Percentiles rank a stretch among this genome's conserved stretches.
Evolutionary conservation across 2,329 filamentous ascomycete genomes (phyloP).

Genomic region (Tolypocladium ovalisporum): DNA sequence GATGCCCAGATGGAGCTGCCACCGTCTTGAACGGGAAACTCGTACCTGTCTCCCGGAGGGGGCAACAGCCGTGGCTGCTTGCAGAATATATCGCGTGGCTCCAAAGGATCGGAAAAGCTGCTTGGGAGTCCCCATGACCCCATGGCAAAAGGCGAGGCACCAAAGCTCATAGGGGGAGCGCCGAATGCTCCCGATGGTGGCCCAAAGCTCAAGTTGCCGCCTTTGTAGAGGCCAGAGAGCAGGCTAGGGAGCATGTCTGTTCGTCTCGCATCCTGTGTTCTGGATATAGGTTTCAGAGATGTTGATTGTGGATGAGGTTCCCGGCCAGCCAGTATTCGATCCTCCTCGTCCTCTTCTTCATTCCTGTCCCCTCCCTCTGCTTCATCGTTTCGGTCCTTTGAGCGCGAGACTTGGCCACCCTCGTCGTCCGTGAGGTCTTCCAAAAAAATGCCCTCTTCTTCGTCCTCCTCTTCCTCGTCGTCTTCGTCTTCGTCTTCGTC

Average conservation of each 20-base stretch:
- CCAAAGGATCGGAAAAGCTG: constrained; percentile 3
- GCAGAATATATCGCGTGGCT: background rate
- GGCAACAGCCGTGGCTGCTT: constrained; percentile 4
- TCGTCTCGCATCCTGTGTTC: background rate
- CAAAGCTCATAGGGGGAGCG: constrained; percentile 10
- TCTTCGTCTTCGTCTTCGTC: constrained; percentile 25
- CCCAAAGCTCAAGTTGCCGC: constrained; percentile 2
- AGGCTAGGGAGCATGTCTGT: constrained; percentile 1
- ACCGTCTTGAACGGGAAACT: constrained; percentile 18
- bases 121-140: constrained; percentile 5
- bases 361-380: background rate
- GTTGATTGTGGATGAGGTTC: background rate
- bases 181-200: constrained; percentile 6
- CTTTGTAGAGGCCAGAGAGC: constrained; percentile 4
- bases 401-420: background rate
- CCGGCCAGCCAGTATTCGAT: constrained; percentile 6
- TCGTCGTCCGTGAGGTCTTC: constrained; percentile 19
- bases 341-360: constrained; percentile 6
- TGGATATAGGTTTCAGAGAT: constrained; percentile 3
- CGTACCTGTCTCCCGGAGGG: constrained; percentile 15
- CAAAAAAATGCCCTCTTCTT: constrained; percentile 22
- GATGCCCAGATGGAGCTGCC: constrained; percentile 23
- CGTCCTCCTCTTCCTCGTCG: constrained; percentile 22
- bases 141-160: constrained; percentile 5
- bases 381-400: background rate